Percentiles rank a stretch among this genome's conserved stretches.
phyloP scores from a whole-genome alignment of 352 stramenopile genomes.

The Peronosclerospora sorghi region DNA sequence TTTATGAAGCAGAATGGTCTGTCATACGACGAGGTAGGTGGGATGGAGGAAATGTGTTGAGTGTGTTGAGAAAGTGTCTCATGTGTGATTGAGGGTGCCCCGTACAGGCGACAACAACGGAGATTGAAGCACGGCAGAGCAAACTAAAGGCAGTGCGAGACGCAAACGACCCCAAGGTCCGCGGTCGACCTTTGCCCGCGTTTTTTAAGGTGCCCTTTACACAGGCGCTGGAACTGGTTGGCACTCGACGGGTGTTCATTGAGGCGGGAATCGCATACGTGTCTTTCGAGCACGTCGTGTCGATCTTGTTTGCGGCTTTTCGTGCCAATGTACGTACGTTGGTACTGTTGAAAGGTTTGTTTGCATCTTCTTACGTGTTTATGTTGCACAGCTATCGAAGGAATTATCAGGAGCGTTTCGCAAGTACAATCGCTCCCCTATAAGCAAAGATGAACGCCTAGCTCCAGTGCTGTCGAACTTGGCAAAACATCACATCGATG shows the following conservation, averaged over 20 bases:
- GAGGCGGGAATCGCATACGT: constrained; percentile 92
- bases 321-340: constrained; percentile 66
- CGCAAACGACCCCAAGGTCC: constrained; percentile 38
- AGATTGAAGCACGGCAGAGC: constrained; percentile 47
- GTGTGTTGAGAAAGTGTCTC: too few species aligned
- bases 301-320: constrained; percentile 90
- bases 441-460: constrained; percentile 89
- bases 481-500: constrained; percentile 93
- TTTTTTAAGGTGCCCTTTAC: constrained; percentile 98
- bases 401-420: constrained; percentile 81
- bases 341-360: background rate
- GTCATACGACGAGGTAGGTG: constrained; percentile 50
- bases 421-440: constrained; percentile 83
- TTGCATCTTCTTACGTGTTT: constrained; percentile 3
- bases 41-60: too few species aligned
- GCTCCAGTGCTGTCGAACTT: constrained; percentile 91
- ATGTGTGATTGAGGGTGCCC: background rate
- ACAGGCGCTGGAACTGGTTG: constrained; percentile 89
- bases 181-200: constrained; percentile 34
- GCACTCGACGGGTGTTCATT: constrained; percentile 88
- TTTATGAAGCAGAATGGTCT: constrained; percentile 85
- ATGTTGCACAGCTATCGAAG: constrained; percentile 69
- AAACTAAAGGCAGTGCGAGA: constrained; percentile 70
- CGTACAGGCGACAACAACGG: constrained; percentile 37
- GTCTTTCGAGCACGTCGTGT: constrained; percentile 89